Percentiles rank a stretch among this genome's conserved stretches.
These are phyloP conservation scores for Funneliformis caledonium DNA, from an alignment of 371 early-diverging fungal species.

Conservation along the genomic window DNA sequence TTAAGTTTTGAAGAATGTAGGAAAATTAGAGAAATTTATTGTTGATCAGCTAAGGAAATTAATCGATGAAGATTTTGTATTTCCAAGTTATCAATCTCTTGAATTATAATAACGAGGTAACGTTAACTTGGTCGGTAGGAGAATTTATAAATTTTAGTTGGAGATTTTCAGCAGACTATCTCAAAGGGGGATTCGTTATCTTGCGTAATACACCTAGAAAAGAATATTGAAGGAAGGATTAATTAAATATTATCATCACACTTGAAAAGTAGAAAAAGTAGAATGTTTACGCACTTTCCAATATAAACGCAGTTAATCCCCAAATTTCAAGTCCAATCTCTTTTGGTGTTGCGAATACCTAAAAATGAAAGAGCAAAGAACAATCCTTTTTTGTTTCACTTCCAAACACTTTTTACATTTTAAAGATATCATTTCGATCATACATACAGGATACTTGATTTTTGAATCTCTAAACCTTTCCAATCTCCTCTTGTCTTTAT, in stretches of 20 bases:
- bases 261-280: neutral
- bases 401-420: neutral
- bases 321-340: conserved; percentile 19
- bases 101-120: conserved; percentile 43
- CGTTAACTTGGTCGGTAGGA: neutral
- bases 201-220: conserved; percentile 2
- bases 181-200: neutral
- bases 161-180: neutral
- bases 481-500: neutral
- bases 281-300: neutral
- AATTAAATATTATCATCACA: neutral
- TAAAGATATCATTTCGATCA: neutral
- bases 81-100: conserved; percentile 81
- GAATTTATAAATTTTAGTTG: too few relatives aligned
- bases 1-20: conserved; percentile 87
- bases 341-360: conserved; percentile 9
- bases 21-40: conserved; percentile 90
- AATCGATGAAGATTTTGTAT: conserved; percentile 89
- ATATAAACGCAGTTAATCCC: conserved; percentile 36
- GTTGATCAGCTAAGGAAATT: conserved; percentile 87
- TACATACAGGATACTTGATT: conserved; percentile 17
- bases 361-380: neutral
- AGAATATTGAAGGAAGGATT: neutral
- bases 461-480: conserved; percentile 4
- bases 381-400: neutral